Conservation (phyloP, 345 rosid species). For the Ricinus communis region DNA sequence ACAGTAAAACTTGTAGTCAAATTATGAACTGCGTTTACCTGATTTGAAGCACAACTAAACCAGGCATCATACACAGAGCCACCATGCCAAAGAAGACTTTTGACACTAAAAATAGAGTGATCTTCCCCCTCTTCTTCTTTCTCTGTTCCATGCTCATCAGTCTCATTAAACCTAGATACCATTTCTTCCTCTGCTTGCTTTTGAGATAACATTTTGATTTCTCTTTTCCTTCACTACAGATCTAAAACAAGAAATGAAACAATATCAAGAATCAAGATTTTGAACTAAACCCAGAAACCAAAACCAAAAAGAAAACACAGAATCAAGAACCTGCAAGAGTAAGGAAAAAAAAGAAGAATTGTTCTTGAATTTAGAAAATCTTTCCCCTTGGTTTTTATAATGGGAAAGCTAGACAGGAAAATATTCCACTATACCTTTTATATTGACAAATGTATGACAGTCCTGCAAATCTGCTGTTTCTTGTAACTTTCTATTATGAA, state of each 20-base stretch:
- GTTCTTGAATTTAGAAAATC: background rate
- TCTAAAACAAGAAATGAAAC: conserved; percentile 24
- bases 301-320: background rate
- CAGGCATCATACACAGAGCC: conserved; percentile 90
- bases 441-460: conserved; percentile 32
- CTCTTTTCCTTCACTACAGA: conserved; percentile 23
- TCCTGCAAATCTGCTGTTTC: conserved; percentile 14
- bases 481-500: conserved; percentile 19
- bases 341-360: no score
- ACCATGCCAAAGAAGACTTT: conserved; percentile 73
- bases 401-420: background rate
- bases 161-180: conserved; percentile 44
- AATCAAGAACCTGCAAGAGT: no score
- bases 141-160: conserved; percentile 35
- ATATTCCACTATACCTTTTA: background rate
- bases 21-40: conserved; percentile 33
- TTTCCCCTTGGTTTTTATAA: conserved; percentile 9
- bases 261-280: conserved; percentile 3
- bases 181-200: conserved; percentile 55
- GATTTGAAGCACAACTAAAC: conserved; percentile 89
- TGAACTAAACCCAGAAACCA: conserved; percentile 24
- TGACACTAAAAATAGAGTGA: conserved; percentile 39
- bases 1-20: background rate
- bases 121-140: conserved; percentile 31
- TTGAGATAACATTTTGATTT: conserved; percentile 41